Evolutionary conservation across 331 rosid genomes (phyloP), one percentile per base, ranked within the genome.

Genomic region (Malus hybrid): DNA sequence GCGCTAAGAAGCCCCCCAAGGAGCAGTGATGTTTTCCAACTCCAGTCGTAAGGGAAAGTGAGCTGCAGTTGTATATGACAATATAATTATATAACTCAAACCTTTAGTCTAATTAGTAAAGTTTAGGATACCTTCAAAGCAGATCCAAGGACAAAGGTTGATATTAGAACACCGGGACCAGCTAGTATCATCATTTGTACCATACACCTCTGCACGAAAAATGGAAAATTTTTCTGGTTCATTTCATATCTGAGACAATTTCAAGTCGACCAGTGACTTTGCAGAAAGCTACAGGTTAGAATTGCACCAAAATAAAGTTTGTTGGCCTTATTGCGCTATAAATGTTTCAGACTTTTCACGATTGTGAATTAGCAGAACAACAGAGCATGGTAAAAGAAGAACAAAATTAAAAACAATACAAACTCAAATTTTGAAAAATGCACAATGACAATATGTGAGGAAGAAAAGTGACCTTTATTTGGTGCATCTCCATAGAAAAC

Each of bases 1-100:
- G 99, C 99, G 79, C 99, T 90, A 77, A 94, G 75, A 85, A 94
- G 96, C 71, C 97, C 99, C 76, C 97, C 99, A 46, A 94, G 94
- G 87, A 94, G 86, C 78, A 94, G 83, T 61, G 99, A 94, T 1
- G 92, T 94, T 85, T 92, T 94, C 97, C 97, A 94, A 79, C 81
- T 81, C 99, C 99, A 91, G 81, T 83, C 68, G 76, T 94, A 92
- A 9, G 99, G 99, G 83, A 94, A 92, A 73, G 95, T 90, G 57
- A 91, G 68, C 99, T 94, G 91, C 81, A 84, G 63, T 63, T 50
- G 72, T 67, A 68, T 58, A 42, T 77, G 48, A 56, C 65, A 76
- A 56, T 36, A 74, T 74, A 72, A 81, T 12, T 55, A 71, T 13
- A 68, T 63, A 46, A 58, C 70, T 63, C 5, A 34, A 29, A 66